phyloP scores from a whole-genome alignment of 2,329 filamentous ascomycete species.

The Monilinia fructigena region DNA sequence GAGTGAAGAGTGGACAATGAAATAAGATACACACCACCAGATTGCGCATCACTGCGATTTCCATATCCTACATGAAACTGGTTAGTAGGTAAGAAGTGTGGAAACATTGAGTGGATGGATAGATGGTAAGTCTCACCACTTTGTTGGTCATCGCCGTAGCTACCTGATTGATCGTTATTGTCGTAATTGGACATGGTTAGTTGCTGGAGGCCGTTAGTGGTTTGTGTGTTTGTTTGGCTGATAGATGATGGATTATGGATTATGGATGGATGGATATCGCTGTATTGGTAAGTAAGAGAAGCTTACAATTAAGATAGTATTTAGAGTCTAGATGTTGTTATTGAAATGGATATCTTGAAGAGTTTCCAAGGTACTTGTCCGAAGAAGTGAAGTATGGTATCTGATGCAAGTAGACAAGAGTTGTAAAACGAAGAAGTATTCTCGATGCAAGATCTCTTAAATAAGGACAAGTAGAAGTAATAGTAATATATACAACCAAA shows the following conservation, averaged over 20 bases:
- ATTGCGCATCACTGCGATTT: background rate
- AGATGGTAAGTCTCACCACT: background rate
- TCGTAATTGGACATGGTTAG: constrained; percentile 15
- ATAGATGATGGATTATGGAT: background rate
- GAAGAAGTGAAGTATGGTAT: background rate
- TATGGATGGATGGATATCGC: background rate
- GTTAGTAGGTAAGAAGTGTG: background rate
- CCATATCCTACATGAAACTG: background rate
- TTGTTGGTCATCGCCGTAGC: constrained; percentile 5
- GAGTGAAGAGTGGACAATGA: no score
- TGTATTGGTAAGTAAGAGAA: background rate
- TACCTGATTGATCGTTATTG: constrained; percentile 13
- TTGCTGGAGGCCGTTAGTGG: background rate
- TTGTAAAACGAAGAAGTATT: background rate
- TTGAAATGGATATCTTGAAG: background rate
- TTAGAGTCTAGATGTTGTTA: background rate
- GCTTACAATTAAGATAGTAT: background rate
- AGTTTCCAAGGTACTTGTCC: background rate
- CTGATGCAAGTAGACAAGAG: background rate
- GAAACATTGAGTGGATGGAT: no score
- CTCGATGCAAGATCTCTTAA: no score
- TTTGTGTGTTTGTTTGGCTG: no score
- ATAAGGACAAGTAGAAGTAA: no score
- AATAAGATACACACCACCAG: constrained; percentile 5
- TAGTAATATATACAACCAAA: no score